Evolutionary conservation across 805 yeast genomes (phyloP), one percentile per base, ranked within the genome.

Genomic region (Lipomyces mesembrius): DNA sequence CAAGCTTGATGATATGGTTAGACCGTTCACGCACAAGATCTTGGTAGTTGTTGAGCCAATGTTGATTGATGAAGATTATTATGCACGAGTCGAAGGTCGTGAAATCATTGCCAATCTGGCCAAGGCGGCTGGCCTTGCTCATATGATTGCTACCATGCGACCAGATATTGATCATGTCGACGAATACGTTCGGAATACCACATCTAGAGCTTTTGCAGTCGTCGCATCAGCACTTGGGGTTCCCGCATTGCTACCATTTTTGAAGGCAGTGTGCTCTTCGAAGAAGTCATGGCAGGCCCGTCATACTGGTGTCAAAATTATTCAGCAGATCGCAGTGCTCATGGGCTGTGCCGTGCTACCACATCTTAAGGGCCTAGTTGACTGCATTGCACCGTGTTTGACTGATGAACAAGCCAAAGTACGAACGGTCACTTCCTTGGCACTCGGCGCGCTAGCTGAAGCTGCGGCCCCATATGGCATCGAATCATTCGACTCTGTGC

Each of bases 391-490:
- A 0, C 84, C 83, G 1, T 85, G 88, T 0, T 72, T 94, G 20
- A 79, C 80, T 0, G 97, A 92, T 77, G 91, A 87, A 60, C 88
- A 88, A 64, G 75, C 85, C 12, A 86, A 84, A 56, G 89, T 92
- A 0, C 80, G 96, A 64, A 84, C 85, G 1, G 82, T 87, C 12
- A 82, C 97, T 0, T 97, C 97, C 0, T 79, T 83, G 46, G 87
- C 97, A 0, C 74, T 93, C 1, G 80, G 93, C 0, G 84, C 88
- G 1, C 77, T 94, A 43, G 98, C 98, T 0, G 93, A 90, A 60
- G 87, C 91, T 7, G 85, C 92, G 3, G 82, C 85, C 27, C 98
- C 98, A 0, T 91, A 89, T 77, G 99, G 98, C 57, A 89, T 91
- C 63, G 97, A 91, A 73, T 86, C 94, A 0, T 93, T 94, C 75